Percentiles rank a stretch among this genome's conserved stretches.
Evolutionary conservation across 768 basidiomycete species (phyloP).

Genomic region (Lentinus tigrinus): DNA sequence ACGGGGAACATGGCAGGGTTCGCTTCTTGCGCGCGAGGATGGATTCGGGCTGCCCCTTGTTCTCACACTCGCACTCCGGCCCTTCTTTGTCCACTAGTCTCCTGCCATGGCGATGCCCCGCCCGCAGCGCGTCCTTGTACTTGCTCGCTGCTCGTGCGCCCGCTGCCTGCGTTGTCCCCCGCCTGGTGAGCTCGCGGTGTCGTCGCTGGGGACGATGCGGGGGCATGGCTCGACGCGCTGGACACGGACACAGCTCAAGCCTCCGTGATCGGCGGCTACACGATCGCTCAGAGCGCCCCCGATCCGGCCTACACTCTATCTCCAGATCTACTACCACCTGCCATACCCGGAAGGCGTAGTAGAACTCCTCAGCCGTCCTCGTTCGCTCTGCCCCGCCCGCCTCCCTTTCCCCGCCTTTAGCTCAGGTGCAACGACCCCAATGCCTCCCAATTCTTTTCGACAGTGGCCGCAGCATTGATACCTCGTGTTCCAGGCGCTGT

Average conservation of each 20-base stretch:
- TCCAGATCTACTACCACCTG: slow-evolving; percentile 14
- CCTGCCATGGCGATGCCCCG: background rate
- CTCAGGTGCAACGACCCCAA: background rate
- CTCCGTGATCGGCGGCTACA: background rate
- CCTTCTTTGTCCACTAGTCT: background rate
- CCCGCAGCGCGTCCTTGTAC: background rate
- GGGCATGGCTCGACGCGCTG: background rate
- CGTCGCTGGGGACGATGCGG: too few species aligned
- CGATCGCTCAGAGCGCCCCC: background rate
- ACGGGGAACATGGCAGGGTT: slow-evolving; percentile 4
- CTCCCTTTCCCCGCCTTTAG: background rate
- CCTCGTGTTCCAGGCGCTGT: too few species aligned
- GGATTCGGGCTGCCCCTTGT: slow-evolving; percentile 5
- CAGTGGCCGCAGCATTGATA: too few species aligned
- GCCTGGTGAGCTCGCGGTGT: too few species aligned
- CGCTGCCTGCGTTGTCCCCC: too few species aligned
- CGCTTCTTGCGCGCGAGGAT: slow-evolving; percentile 5
- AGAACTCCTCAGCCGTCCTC: background rate
- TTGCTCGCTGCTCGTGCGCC: too few species aligned
- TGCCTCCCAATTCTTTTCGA: too few species aligned
- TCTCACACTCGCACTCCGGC: background rate
- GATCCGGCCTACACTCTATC: slow-evolving; percentile 1
- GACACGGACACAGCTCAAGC: background rate
- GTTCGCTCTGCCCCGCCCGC: background rate
- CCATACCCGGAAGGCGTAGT: slow-evolving; percentile 8